A percentile compares a stretch with the other conserved stretches of the same genome.
These are phyloP conservation scores for Ramaria rubella DNA, from an alignment of 768 basidiomycete species.

Conservation along the genomic window DNA sequence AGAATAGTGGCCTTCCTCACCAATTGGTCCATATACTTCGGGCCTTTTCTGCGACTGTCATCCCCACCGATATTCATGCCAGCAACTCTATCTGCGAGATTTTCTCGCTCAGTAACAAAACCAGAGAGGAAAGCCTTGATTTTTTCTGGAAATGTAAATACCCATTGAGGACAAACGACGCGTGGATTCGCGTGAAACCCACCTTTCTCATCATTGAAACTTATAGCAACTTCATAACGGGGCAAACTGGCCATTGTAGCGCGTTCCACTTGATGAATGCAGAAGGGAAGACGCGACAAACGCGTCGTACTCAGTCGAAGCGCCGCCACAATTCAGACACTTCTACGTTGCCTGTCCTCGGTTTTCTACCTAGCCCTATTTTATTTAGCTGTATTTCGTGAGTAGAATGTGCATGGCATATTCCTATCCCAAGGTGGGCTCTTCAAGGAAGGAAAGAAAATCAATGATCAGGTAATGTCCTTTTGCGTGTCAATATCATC, in stretches of 20 bases:
- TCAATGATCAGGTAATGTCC: too few species aligned
- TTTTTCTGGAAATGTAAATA: constrained; percentile 38
- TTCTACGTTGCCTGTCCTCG: too few species aligned
- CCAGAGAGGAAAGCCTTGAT: constrained; percentile 67
- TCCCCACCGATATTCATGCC: constrained; percentile 61
- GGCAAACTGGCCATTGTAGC: constrained; percentile 7
- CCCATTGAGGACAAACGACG: neutral
- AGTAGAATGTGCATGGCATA: too few species aligned
- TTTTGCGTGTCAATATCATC: too few species aligned
- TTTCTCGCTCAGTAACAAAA: constrained; percentile 55
- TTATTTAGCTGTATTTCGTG: too few species aligned
- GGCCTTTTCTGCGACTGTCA: constrained; percentile 32
- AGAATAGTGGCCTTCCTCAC: too few species aligned
- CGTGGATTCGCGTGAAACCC: constrained; percentile 8
- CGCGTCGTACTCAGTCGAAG: too few species aligned
- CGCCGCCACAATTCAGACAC: neutral
- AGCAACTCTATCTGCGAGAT: constrained; percentile 59
- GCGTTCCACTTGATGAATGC: neutral
- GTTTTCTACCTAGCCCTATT: too few species aligned
- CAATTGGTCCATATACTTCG: constrained; percentile 81
- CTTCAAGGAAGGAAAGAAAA: too few species aligned
- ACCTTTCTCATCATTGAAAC: constrained; percentile 74
- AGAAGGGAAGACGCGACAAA: neutral
- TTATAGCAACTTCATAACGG: constrained; percentile 31
- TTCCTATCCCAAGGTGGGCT: too few species aligned